These are phyloP conservation scores for Solanum pennellii DNA, from an alignment of 257 asterid genomes.

Conservation along the genomic window DNA sequence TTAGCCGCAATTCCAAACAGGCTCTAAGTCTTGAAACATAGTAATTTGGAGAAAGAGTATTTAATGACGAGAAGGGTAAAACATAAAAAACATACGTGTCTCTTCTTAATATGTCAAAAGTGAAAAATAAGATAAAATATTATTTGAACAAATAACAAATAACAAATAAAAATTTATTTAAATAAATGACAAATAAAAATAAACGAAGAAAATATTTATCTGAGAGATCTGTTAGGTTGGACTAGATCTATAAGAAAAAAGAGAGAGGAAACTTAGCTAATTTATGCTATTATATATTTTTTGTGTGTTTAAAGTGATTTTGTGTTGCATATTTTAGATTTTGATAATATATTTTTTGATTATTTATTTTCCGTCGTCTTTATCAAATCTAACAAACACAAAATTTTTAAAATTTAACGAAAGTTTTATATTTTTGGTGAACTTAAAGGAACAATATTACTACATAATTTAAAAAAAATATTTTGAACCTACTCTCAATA, in stretches of 20 bases:
- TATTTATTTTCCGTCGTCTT: not conserved
- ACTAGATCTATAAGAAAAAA: not conserved
- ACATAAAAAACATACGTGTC: too few species aligned
- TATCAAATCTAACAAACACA: not conserved
- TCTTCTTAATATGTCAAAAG: too few species aligned
- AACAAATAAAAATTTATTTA: too few species aligned
- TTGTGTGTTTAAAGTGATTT: not conserved
- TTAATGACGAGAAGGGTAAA: too few species aligned
- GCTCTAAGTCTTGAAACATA: too few species aligned
- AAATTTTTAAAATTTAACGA: not conserved
- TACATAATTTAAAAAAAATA: not conserved
- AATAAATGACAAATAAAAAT: too few species aligned
- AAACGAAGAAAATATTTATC: too few species aligned
- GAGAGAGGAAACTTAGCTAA: not conserved
- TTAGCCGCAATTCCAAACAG: too few species aligned
- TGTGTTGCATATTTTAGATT: not conserved
- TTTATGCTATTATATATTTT: not conserved
- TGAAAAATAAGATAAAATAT: too few species aligned
- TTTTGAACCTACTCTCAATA: not conserved
- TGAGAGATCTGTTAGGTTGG: not conserved
- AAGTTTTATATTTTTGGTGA: not conserved
- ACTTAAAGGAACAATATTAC: not conserved
- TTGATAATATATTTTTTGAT: not conserved
- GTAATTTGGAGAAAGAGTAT: too few species aligned
- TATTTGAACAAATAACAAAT: too few species aligned